These are phyloP conservation scores for Gaultheria prostrata DNA, from an alignment of 148 eudicot genomes.

Conservation along the genomic window DNA sequence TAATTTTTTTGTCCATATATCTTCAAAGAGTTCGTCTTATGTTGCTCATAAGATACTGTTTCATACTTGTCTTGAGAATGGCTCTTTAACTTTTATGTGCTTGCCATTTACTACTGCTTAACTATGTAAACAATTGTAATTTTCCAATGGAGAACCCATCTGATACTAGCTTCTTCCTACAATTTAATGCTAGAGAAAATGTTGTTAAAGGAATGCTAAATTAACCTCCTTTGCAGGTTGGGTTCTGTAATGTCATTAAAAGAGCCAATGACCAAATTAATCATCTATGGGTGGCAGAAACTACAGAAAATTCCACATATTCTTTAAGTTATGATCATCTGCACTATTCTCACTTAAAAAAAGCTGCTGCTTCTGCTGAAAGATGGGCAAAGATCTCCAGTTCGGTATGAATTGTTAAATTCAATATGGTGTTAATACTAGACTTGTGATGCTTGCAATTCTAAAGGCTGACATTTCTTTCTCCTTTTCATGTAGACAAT, in stretches of 20 bases:
- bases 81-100: not conserved
- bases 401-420: conserved; percentile 41
- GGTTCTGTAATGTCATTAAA: conserved; percentile 77
- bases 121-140: not conserved
- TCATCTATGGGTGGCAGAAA: conserved; percentile 88
- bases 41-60: not conserved
- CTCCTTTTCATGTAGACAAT: conserved; percentile 37
- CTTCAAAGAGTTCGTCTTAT: not conserved
- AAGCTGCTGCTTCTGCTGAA: conserved; percentile 54
- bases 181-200: not conserved
- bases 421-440: not conserved
- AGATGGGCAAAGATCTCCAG: conserved; percentile 65
- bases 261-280: conserved; percentile 62
- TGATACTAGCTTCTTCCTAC: not conserved
- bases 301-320: conserved; percentile 80
- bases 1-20: not conserved
- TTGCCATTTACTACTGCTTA: not conserved
- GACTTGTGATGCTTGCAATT: not conserved
- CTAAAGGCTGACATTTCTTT: not conserved
- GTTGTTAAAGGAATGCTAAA: not conserved
- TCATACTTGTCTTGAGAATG: not conserved
- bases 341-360: conserved; percentile 55
- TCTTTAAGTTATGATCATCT: conserved; percentile 51
- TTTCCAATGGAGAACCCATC: not conserved
- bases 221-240: conserved; percentile 48